A percentile compares a stretch with the other conserved stretches of the same genome.
Evolutionary conservation across 2,329 filamentous ascomycete species (phyloP).

Genomic region (Aspergillus jensenii): DNA sequence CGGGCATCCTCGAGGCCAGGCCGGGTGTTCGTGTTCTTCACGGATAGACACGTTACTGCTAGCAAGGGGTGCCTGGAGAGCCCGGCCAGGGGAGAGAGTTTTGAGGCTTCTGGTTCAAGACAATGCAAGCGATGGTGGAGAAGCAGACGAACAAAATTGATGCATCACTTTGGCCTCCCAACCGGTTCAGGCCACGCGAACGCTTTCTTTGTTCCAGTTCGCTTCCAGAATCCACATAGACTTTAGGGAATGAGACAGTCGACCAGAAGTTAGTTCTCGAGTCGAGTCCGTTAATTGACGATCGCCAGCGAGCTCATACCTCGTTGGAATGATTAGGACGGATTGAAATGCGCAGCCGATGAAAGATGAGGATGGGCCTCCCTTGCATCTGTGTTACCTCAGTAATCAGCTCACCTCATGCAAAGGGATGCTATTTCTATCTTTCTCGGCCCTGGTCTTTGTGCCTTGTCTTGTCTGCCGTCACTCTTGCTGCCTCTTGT

Average conservation of each 20-base stretch:
- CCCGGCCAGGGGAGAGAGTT: background rate
- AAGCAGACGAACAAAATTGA: background rate
- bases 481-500: no score
- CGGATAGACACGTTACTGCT: background rate
- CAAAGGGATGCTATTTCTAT: background rate
- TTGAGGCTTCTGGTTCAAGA: no score
- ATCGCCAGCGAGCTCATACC: background rate
- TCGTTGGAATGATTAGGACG: no score
- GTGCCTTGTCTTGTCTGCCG: background rate
- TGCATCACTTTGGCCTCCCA: background rate
- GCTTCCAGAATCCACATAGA: background rate
- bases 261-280: no score
- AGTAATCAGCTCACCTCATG: background rate
- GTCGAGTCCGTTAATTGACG: background rate
- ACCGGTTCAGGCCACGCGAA: background rate
- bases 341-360: background rate
- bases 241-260: no score
- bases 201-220: background rate
- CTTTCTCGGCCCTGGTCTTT: background rate
- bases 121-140: background rate
- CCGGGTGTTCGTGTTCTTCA: background rate
- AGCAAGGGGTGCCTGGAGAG: background rate
- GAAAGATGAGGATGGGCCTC: background rate
- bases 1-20: background rate
- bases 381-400: slow-evolving; percentile 2